Evolutionary conservation across 2,329 filamentous ascomycete genomes (phyloP), one percentile per base, ranked within the genome.

Genomic region (Hypomyces rosellus): DNA sequence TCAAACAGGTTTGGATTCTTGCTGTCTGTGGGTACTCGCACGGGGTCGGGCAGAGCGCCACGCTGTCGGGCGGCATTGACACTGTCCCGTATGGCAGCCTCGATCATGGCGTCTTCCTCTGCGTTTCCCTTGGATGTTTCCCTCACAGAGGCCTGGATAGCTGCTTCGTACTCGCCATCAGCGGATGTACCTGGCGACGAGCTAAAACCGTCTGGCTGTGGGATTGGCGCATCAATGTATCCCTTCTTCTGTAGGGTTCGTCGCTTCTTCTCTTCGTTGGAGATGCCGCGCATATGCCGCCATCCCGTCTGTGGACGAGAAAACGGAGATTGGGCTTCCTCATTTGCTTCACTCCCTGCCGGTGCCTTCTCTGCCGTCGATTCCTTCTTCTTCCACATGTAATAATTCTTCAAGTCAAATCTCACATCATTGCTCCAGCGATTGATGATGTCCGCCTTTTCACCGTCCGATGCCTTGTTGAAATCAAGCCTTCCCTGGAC

Each of bases 401-500:
- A 78, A 52, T 83, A 80, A 25, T 74, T 73, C 59, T 80, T 81
- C 51, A 86, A 67, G n/a, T 85, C 78, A 11, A 75, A 71, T 47
- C 81, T 77, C 45, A 80, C 61, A 11, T 71, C 62, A 5, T 71
- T 70, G n/a, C 81, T 73, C 85, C 86, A 95, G 6, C 80, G 74
- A 37, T 69, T 66, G 36, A 91, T 63, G 16, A 92, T 81, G 49
- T 85, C 81, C 1, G 73, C 71, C 37, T 78, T 75, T 65, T 92
- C 86, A 53, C 80, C 77, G 0, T 64, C 62, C 0, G 75, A 78
- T 1, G 82, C 72, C 1, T 63, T 61, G 14, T 71, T 69, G 57
- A 82, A 76, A 46, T 91, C 86, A 40, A 84, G 80, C 54, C 82
- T 81, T 1, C 89, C 89, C 64, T 95, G 87, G 1, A 83, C 75